Conservation (phyloP, 2,329 filamentous ascomycete species). For the Hymenotorrendiella dingleyae region DNA sequence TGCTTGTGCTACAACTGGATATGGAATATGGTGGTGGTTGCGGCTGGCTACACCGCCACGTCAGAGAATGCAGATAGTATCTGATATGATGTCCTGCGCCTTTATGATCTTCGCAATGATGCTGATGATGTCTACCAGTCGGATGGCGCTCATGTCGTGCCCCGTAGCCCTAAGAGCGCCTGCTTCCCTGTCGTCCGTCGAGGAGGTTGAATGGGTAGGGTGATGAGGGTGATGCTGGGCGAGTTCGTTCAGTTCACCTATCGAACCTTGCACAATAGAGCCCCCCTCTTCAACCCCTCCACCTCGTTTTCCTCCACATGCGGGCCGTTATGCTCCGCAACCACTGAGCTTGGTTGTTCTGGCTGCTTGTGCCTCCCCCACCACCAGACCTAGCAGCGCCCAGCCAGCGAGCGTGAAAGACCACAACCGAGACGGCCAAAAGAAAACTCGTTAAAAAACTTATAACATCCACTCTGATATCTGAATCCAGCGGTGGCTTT, state of each 20-base stretch:
- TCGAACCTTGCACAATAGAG: neutral
- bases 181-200: too few species aligned
- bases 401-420: too few species aligned
- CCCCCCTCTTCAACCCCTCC: neutral
- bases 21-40: neutral
- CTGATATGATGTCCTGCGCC: slow-evolving; percentile 12
- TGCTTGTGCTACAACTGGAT: slow-evolving; percentile 1
- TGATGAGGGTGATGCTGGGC: too few species aligned
- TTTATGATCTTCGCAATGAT: slow-evolving; percentile 16
- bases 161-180: slow-evolving; percentile 6
- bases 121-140: slow-evolving; percentile 12
- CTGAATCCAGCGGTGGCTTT: too few species aligned
- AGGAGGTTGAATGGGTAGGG: too few species aligned
- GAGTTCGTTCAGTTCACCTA: neutral
- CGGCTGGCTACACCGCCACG: slow-evolving; percentile 6
- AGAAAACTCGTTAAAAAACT: too few species aligned
- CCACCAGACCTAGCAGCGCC: too few species aligned
- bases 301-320: neutral
- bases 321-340: too few species aligned
- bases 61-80: slow-evolving; percentile 6
- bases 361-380: too few species aligned
- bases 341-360: too few species aligned
- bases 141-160: slow-evolving; percentile 8
- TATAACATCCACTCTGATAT: too few species aligned
- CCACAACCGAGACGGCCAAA: too few species aligned